These are phyloP conservation scores for Emydomyces testavorans DNA, from an alignment of 2,329 filamentous ascomycete species.

Conservation along the genomic window DNA sequence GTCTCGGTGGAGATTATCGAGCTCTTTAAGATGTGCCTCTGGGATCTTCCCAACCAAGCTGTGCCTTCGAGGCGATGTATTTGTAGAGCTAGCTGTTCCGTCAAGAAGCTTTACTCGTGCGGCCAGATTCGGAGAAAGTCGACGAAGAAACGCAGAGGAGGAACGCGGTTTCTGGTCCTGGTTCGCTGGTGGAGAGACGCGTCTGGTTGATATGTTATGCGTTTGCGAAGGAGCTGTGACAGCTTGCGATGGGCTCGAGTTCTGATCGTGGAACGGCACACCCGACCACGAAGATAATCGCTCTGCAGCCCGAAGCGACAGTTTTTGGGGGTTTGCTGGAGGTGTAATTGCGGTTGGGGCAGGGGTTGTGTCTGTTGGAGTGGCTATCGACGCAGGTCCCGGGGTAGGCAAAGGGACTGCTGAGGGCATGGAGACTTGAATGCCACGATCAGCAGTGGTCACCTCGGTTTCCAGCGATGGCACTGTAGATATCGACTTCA, in stretches of 20 bases:
- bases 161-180: conserved; percentile 15
- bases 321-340: conserved; percentile 6
- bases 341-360: conserved; percentile 1
- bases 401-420: background rate
- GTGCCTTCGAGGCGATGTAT: conserved; percentile 16
- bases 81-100: conserved; percentile 24
- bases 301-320: conserved; percentile 13
- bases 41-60: conserved; percentile 31
- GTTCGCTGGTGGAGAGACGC: background rate
- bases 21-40: conserved; percentile 31
- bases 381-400: conserved; percentile 9
- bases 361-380: conserved; percentile 1
- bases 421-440: conserved; percentile 10
- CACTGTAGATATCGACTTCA: conserved; percentile 2
- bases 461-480: background rate
- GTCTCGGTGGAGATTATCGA: conserved; percentile 31
- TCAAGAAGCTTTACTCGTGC: conserved; percentile 35
- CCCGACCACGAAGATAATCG: conserved; percentile 15
- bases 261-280: conserved; percentile 2
- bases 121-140: conserved; percentile 33
- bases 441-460: conserved; percentile 5
- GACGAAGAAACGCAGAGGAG: conserved; percentile 30
- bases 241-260: background rate
- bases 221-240: background rate
- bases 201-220: conserved; percentile 2